phyloP scores from a whole-genome alignment of 2,329 filamentous ascomycete genomes.

The Polytolypa hystricis region DNA sequence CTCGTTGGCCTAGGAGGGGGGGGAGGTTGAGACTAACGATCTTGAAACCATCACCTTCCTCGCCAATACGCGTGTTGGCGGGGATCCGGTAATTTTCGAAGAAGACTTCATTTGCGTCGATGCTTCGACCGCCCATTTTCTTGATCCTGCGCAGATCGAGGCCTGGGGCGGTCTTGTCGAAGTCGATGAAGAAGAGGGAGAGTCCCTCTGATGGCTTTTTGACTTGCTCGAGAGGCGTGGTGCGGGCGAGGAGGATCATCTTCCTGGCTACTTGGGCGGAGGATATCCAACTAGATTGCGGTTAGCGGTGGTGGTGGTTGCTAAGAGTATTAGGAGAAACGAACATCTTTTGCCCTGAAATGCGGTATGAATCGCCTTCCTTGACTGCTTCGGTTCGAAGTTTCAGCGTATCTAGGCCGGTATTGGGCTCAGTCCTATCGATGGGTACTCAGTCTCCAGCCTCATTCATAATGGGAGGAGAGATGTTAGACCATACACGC shows the following conservation, averaged over 20 bases:
- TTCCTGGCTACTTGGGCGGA: conserved; percentile 71
- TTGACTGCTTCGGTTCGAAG: conserved; percentile 54
- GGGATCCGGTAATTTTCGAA: conserved; percentile 68
- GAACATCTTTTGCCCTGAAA: conserved; percentile 67
- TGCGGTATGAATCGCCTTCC: conserved; percentile 50
- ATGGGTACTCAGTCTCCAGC: not conserved
- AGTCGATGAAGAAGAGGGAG: conserved; percentile 69
- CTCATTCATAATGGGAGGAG: not conserved
- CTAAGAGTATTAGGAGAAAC: not conserved
- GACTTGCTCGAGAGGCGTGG: conserved; percentile 56
- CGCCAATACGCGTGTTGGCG: conserved; percentile 53
- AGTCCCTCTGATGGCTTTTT: conserved; percentile 63
- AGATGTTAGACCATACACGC: conserved; percentile 39
- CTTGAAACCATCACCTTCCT: conserved; percentile 66
- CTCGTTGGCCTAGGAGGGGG: no score
- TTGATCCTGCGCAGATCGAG: conserved; percentile 61
- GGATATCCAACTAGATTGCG: conserved; percentile 55
- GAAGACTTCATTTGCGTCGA: conserved; percentile 81
- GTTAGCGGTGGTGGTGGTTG: conserved; percentile 6
- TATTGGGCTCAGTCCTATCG: conserved; percentile 59
- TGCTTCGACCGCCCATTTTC: conserved; percentile 75
- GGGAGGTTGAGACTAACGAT: conserved; percentile 36
- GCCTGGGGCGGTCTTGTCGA: conserved; percentile 50
- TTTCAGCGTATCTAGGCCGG: conserved; percentile 65
- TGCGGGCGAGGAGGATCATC: conserved; percentile 74